Percentiles rank a stretch among this genome's conserved stretches.
Conservation (phyloP, 768 basidiomycete species). For the Cystoderma amianthinum region DNA sequence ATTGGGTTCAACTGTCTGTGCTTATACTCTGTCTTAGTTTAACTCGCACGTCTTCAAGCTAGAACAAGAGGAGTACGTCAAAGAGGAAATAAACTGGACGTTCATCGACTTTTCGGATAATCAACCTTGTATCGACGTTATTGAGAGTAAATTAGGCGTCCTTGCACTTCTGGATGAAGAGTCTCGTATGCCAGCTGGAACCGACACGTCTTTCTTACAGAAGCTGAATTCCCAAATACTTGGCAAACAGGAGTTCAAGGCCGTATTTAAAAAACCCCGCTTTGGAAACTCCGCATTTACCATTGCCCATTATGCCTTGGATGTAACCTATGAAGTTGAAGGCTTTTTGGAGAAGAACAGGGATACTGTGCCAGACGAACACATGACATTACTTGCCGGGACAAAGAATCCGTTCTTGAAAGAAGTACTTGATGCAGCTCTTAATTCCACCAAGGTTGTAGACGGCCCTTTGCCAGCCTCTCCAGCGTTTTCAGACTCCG, state of each 20-base stretch:
- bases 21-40: conserved; percentile 49
- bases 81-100: conserved; percentile 98
- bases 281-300: conserved; percentile 98
- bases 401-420: conserved; percentile 92
- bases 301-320: conserved; percentile 95
- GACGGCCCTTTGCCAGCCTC: conserved; percentile 69
- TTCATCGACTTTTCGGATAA: conserved; percentile 99
- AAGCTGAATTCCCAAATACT: conserved; percentile 83
- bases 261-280: conserved; percentile 96
- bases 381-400: conserved; percentile 78
- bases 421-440: conserved; percentile 89
- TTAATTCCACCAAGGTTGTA: conserved; percentile 59
- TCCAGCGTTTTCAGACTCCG: conserved; percentile 70
- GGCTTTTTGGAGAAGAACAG: conserved; percentile 99
- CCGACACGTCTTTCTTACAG: conserved; percentile 86
- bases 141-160: conserved; percentile 95
- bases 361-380: conserved; percentile 98
- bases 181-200: conserved; percentile 91
- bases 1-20: not conserved
- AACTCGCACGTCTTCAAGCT: conserved; percentile 99
- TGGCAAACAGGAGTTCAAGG: conserved; percentile 75
- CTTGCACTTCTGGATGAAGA: conserved; percentile 95
- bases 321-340: conserved; percentile 97
- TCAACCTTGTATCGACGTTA: conserved; percentile 97
- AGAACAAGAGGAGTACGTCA: conserved; percentile 98